Conservation (phyloP, 2,329 filamentous ascomycete genomes). For the Uncinocarpus reesii region DNA sequence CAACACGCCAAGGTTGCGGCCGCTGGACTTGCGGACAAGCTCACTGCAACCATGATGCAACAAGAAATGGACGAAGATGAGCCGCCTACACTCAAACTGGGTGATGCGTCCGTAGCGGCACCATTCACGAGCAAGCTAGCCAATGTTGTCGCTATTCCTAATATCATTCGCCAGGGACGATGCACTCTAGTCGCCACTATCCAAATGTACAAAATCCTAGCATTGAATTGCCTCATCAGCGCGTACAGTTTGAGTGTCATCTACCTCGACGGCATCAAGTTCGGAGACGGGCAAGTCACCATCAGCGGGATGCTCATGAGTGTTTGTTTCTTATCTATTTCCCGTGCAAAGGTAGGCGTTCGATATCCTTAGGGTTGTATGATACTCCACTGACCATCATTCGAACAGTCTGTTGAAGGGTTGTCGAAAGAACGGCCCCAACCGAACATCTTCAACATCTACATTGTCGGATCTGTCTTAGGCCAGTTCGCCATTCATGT, state of each 20-base stretch:
- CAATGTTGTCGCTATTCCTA: conserved; percentile 92
- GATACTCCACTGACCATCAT: conserved; percentile 8
- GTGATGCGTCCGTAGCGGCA: conserved; percentile 91
- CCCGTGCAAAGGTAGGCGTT: conserved; percentile 64
- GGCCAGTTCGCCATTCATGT: conserved; percentile 97
- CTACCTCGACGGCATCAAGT: conserved; percentile 97
- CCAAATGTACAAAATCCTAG: conserved; percentile 99
- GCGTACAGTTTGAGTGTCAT: conserved; percentile 94
- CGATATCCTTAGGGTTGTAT: conserved; percentile 13
- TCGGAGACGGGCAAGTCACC: conserved; percentile 94
- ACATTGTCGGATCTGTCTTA: conserved; percentile 95
- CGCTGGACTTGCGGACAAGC: conserved; percentile 70
- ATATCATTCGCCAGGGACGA: conserved; percentile 94
- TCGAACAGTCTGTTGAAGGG: conserved; percentile 65
- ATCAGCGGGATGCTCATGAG: conserved; percentile 99
- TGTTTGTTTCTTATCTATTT: conserved; percentile 97
- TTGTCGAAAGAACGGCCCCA: conserved; percentile 95
- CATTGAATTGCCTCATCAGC: conserved; percentile 93
- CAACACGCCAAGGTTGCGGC: conserved; percentile 58
- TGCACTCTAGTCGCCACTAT: conserved; percentile 97
- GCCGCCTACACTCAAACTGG: conserved; percentile 90
- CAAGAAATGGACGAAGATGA: conserved; percentile 77
- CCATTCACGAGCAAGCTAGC: conserved; percentile 96
- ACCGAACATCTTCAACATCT: conserved; percentile 97
- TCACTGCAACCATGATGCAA: conserved; percentile 82